Conservation (phyloP, 148 eudicot genomes). For the Persicaria tinctoria region DNA sequence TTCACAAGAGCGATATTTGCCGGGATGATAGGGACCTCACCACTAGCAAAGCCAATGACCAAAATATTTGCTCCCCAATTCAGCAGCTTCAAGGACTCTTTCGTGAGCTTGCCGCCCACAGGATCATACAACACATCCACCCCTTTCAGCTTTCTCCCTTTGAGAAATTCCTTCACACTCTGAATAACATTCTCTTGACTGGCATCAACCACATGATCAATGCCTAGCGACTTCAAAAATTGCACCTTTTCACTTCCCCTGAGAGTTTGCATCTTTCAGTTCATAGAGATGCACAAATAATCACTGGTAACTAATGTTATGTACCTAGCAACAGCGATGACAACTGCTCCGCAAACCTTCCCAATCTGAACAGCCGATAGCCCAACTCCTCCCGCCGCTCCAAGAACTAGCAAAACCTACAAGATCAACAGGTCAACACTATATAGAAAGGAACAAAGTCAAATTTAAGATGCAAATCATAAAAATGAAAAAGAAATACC, state of each 20-base stretch:
- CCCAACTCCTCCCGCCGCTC: slow-evolving; percentile 99
- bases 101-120: slow-evolving; percentile 91
- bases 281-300: background rate
- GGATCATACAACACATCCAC: slow-evolving; percentile 98
- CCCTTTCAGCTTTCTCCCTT: slow-evolving; percentile 72
- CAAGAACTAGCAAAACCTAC: slow-evolving; percentile 91
- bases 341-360: slow-evolving; percentile 78
- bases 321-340: slow-evolving; percentile 93
- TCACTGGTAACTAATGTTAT: background rate
- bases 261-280: slow-evolving; percentile 13
- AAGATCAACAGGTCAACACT: background rate
- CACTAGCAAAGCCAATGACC: slow-evolving; percentile 95
- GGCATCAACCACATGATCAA: slow-evolving; percentile 83
- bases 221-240: slow-evolving; percentile 67
- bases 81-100: slow-evolving; percentile 68
- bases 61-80: slow-evolving; percentile 96
- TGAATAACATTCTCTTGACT: slow-evolving; percentile 53
- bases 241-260: slow-evolving; percentile 91
- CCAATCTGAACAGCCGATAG: slow-evolving; percentile 95
- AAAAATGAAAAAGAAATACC: slow-evolving; percentile 29
- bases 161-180: slow-evolving; percentile 76
- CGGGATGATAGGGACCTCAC: slow-evolving; percentile 88
- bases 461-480: background rate
- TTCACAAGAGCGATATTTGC: slow-evolving; percentile 92
- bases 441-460: background rate